These are phyloP conservation scores for Globisporangium uncinulatum DNA, from an alignment of 352 stramenopile species.

Conservation along the genomic window DNA sequence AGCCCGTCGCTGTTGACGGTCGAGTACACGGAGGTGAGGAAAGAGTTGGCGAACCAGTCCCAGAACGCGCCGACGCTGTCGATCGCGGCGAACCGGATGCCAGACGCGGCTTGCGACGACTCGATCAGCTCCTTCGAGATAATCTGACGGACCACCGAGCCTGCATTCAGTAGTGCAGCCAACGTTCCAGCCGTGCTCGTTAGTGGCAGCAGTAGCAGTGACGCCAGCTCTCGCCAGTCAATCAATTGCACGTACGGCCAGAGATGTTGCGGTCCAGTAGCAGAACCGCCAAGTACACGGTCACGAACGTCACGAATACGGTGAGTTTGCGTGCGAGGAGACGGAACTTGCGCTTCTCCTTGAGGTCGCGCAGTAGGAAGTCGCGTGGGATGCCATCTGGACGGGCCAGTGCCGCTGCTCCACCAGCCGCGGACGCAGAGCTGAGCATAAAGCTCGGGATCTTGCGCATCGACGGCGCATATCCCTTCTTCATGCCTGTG, in stretches of 20 bases:
- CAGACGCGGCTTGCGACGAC: constrained; percentile 27
- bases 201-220: too few relatives aligned
- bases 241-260: constrained; percentile 27
- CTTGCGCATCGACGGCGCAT: constrained; percentile 11
- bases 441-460: constrained; percentile 11
- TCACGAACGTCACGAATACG: constrained; percentile 59
- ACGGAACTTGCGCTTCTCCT: constrained; percentile 68
- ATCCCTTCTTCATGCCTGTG: constrained; percentile 2
- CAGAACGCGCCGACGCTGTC: constrained; percentile 35
- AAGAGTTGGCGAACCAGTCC: constrained; percentile 62
- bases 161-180: constrained; percentile 14
- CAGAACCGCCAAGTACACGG: constrained; percentile 52
- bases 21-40: constrained; percentile 42
- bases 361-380: constrained; percentile 55
- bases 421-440: neutral
- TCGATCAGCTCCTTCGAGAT: constrained; percentile 48
- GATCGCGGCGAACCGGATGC: constrained; percentile 35
- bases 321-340: constrained; percentile 56
- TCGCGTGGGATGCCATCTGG: constrained; percentile 28
- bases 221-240: too few relatives aligned
- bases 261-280: constrained; percentile 70
- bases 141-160: constrained; percentile 46
- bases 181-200: too few relatives aligned
- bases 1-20: constrained; percentile 22
- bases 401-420: constrained; percentile 6